Evolutionary conservation across 2,329 filamentous ascomycete genomes (phyloP).

Genomic region (Amauroascus verrucosus): DNA sequence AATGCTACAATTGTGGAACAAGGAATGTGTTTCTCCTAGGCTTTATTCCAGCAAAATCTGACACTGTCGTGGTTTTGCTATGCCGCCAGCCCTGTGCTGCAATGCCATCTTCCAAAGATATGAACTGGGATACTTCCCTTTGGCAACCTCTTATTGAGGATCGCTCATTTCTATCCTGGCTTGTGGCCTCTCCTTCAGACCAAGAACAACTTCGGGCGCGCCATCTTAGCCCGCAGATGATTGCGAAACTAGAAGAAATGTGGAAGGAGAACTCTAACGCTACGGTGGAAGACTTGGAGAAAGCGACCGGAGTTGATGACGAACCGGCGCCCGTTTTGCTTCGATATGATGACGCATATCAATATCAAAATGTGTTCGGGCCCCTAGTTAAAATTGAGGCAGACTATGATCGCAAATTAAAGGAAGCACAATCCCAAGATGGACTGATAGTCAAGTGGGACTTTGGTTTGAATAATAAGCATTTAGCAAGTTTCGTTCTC

Average conservation of each 20-base stretch:
- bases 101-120: slow-evolving; percentile 92
- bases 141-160: slow-evolving; percentile 98
- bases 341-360: slow-evolving; percentile 92
- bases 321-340: slow-evolving; percentile 86
- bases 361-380: slow-evolving; percentile 98
- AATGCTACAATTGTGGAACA: slow-evolving; percentile 99
- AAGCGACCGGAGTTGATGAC: slow-evolving; percentile 82
- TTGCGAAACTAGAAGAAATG: slow-evolving; percentile 91
- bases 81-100: slow-evolving; percentile 95
- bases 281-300: slow-evolving; percentile 84
- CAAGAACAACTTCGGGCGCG: slow-evolving; percentile 91
- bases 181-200: slow-evolving; percentile 79
- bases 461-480: slow-evolving; percentile 91
- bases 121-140: slow-evolving; percentile 98
- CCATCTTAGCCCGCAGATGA: slow-evolving; percentile 86
- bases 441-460: slow-evolving; percentile 92
- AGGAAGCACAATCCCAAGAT: slow-evolving; percentile 96
- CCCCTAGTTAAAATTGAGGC: slow-evolving; percentile 98
- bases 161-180: slow-evolving; percentile 87
- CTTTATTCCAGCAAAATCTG: slow-evolving; percentile 96
- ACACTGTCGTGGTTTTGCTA: slow-evolving; percentile 91
- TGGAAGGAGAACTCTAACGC: slow-evolving; percentile 93
- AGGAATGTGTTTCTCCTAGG: slow-evolving; percentile 97
- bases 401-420: slow-evolving; percentile 97
- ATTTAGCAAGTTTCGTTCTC: slow-evolving; percentile 86